These are phyloP conservation scores for Myxozyma nipponensis DNA, from an alignment of 805 yeast species.

Conservation along the genomic window DNA sequence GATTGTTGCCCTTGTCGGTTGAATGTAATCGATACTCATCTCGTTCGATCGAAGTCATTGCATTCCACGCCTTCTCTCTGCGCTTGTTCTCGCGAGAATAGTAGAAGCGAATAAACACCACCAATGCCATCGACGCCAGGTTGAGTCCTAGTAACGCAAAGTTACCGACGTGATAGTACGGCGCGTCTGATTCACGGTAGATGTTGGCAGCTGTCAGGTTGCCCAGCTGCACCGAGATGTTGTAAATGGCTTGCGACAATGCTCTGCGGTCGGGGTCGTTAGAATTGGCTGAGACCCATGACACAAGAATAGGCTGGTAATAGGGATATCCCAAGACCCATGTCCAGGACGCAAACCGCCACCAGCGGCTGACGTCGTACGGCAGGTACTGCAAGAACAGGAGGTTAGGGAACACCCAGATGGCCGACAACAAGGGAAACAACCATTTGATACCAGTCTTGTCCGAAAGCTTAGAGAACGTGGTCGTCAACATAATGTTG, in stretches of 20 bases:
- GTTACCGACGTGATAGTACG: constrained; percentile 59
- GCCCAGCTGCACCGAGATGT: constrained; percentile 61
- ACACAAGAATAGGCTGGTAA: constrained; percentile 51
- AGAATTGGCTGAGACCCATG: constrained; percentile 61
- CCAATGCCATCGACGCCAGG: constrained; percentile 29
- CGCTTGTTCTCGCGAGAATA: constrained; percentile 34
- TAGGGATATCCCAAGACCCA: constrained; percentile 46
- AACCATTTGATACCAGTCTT: constrained; percentile 19
- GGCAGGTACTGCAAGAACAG: constrained; percentile 31
- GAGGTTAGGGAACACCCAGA: constrained; percentile 27
- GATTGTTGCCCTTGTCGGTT: constrained; percentile 51
- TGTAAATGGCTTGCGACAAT: constrained; percentile 60
- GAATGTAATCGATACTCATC: constrained; percentile 47
- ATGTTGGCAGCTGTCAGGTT: constrained; percentile 53
- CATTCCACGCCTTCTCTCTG: constrained; percentile 51
- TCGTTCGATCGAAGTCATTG: constrained; percentile 47
- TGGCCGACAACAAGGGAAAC: constrained; percentile 19
- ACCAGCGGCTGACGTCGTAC: constrained; percentile 24
- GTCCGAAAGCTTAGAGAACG: constrained; percentile 27
- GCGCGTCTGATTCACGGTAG: constrained; percentile 55
- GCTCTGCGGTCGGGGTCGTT: constrained; percentile 60
- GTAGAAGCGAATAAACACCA: constrained; percentile 34
- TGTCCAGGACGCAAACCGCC: constrained; percentile 21
- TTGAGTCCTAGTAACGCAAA: constrained; percentile 31
- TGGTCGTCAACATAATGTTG: constrained; percentile 32